phyloP scores from a whole-genome alignment of 2,329 filamentous ascomycete genomes.

The Arthrobotrys conoides region DNA sequence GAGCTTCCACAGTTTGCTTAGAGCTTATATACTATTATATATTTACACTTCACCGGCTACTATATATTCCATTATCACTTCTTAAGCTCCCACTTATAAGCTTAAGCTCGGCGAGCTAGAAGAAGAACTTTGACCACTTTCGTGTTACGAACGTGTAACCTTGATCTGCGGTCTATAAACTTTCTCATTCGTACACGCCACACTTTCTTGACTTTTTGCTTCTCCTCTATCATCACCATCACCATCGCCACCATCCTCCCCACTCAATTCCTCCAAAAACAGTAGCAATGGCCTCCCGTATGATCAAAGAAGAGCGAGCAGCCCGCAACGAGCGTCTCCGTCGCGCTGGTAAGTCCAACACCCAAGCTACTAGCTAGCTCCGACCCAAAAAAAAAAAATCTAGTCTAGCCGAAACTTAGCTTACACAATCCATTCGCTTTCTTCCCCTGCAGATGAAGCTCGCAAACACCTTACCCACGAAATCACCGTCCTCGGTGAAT shows the following conservation, averaged over 20 bases:
- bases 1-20: constrained; percentile 21
- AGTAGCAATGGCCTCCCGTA: constrained; percentile 64
- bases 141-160: constrained; percentile 57
- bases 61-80: constrained; percentile 21
- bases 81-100: constrained; percentile 1
- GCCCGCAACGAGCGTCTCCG: constrained; percentile 64
- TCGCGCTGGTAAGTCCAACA: constrained; percentile 63
- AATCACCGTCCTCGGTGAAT: constrained; percentile 74
- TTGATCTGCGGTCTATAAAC: constrained; percentile 39
- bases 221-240: too few relatives aligned
- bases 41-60: background rate
- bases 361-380: constrained; percentile 1
- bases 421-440: background rate
- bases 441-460: constrained; percentile 70
- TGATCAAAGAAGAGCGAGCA: constrained; percentile 65
- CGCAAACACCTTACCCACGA: constrained; percentile 71
- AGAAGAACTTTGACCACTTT: background rate
- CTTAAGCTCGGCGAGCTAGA: background rate
- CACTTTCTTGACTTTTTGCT: background rate
- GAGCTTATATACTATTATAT: constrained; percentile 12
- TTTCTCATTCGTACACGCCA: constrained; percentile 35
- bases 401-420: constrained; percentile 33
- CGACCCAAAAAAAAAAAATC: constrained; percentile 8
- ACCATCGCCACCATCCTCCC: background rate
- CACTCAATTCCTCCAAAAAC: background rate